Percentiles rank a stretch among this genome's conserved stretches.
Conservation (phyloP, 176 grass and related monocot species). For the Hordeum vulgare region MorexV3_pseudomolecules_assembly NC_058520.1:556765706-556766205, state of each 20-base stretch:
- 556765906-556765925: background rate
- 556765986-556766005: background rate
- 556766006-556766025: background rate
- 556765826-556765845: background rate
- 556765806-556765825: background rate
- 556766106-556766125: background rate
- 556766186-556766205: background rate
- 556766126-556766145: background rate
- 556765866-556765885: background rate
- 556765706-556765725: background rate
- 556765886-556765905: background rate
- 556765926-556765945: background rate
- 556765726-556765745: slow-evolving; percentile 72
- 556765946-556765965: background rate
- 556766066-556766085: background rate
- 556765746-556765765: slow-evolving; percentile 77
- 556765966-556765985: background rate
- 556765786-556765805: background rate
- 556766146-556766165: background rate
- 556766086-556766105: background rate
- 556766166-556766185: background rate
- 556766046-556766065: background rate
- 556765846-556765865: slow-evolving; percentile 33
- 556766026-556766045: background rate
- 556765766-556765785: background rate